phyloP scores from a whole-genome alignment of 768 basidiomycete species.

The Amanita fuliginea region DNA sequence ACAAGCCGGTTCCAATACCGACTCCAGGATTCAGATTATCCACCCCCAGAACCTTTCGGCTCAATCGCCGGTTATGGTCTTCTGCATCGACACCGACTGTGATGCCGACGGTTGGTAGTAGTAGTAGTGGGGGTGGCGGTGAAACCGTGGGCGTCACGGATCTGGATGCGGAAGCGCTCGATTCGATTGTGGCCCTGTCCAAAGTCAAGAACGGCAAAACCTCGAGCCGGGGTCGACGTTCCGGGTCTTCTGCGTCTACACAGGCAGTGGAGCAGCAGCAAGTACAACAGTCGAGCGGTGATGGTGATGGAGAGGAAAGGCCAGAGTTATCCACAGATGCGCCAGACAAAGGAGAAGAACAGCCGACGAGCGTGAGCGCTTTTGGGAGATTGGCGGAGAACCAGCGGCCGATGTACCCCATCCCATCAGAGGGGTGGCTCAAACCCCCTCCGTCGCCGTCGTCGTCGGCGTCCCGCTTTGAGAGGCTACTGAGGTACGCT shows the following conservation, averaged over 20 bases:
- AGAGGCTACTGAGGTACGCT: not conserved
- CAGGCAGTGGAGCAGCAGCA: not conserved
- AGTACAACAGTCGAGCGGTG: not conserved
- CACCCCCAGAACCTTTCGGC: no score
- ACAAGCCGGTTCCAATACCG: not conserved
- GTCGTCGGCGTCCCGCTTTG: not conserved
- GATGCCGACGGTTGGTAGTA: not conserved
- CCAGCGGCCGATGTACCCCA: slow-evolving; percentile 1
- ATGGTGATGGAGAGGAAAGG: not conserved
- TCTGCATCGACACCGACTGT: not conserved
- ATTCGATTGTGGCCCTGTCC: no score
- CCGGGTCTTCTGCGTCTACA: not conserved
- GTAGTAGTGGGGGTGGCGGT: no score
- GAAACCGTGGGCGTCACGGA: no score
- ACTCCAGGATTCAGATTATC: no score
- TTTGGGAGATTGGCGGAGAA: not conserved
- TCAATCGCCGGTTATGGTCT: not conserved
- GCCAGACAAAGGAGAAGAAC: not conserved
- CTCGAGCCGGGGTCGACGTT: not conserved
- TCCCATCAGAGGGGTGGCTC: slow-evolving; percentile 1
- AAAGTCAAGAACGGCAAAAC: no score
- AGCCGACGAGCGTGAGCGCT: no score
- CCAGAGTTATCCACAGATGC: no score
- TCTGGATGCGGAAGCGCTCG: no score
- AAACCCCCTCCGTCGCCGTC: not conserved